A percentile compares a stretch with the other conserved stretches of the same genome.
These are phyloP conservation scores for Aeminium ludgeri DNA, from an alignment of 495 filamentous ascomycete species.

Conservation along the genomic window DNA sequence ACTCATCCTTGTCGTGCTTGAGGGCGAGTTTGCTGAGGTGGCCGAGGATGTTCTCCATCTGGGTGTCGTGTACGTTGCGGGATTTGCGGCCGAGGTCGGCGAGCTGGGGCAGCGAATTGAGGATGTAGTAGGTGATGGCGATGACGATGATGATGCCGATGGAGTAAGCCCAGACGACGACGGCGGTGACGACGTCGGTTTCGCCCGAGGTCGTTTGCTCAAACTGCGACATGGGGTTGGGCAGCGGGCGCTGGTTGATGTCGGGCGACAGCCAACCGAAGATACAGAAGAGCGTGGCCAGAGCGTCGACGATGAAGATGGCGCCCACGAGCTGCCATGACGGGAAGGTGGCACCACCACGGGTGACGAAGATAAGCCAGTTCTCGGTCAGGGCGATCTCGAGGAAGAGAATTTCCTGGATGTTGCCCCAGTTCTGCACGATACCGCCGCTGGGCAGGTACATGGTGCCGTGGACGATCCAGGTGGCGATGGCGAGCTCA, in stretches of 20 bases:
- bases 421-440: conserved; percentile 53
- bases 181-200: conserved; percentile 59
- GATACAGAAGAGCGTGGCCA: conserved; percentile 55
- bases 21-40: conserved; percentile 61
- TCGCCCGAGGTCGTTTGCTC: conserved; percentile 40
- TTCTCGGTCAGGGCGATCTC: conserved; percentile 61
- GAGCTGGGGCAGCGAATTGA: conserved; percentile 49
- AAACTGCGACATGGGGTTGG: conserved; percentile 28
- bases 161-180: conserved; percentile 63
- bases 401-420: conserved; percentile 58
- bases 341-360: conserved; percentile 53
- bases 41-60: conserved; percentile 66
- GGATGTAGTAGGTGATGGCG: conserved; percentile 59
- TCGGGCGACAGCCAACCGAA: conserved; percentile 51
- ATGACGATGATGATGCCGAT: conserved; percentile 64
- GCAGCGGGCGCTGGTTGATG: conserved; percentile 23
- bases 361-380: conserved; percentile 67
- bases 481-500: conserved; percentile 48
- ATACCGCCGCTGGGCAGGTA: conserved; percentile 54
- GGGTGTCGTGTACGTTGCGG: conserved; percentile 52
- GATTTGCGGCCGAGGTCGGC: conserved; percentile 68
- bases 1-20: conserved; percentile 44
- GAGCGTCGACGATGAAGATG: conserved; percentile 52
- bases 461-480: conserved; percentile 50
- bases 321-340: conserved; percentile 57